Base-by-base conservation (phyloP, 163 green algal species). In the Chlamydomonas reinhardtii region DNA sequence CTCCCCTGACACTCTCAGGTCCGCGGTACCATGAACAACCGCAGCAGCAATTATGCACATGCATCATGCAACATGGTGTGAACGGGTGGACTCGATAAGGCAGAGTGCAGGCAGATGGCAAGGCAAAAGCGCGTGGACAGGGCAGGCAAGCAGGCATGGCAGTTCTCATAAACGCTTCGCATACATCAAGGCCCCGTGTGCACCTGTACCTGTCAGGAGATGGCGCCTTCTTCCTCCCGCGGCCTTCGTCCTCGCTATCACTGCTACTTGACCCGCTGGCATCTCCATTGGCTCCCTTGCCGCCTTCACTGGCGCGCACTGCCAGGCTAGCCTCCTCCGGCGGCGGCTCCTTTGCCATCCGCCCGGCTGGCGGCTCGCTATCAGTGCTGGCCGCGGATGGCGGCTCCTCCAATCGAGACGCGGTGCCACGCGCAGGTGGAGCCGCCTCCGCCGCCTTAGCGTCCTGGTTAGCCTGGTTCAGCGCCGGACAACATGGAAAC, bases 341-440 rank as follows among this genome's bases (percentile, higher is more conserved):
- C 22, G 68, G 52, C 16, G 48, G 29, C 31, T 20, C 20, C 69
- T 74, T 52, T 2, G 15, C 16, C 29, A 20, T 11, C 8, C 17
- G 48, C 1, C 34, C 48, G 0, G 66, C 29, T 0, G 48, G 31
- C 32, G 31, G 52, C 54, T 77, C 68, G 54, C 78, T 77, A 29
- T 72, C 78, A 11, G 78, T 61, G 34, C 78, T 85, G 31, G 32
- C 78, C 3, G 78, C 78, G 24, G 78, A 78, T 3, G 78, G 78
- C 48, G 78, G 78, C 78, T 77, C 78, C 8, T 24, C 68, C 3
- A 35, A 48, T 8, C 5, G 32, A 31, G 34, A 54, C n/a, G 73
- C n/a, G n/a, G 12, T 4, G 29, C 11, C 43, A 16, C 6, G 37
- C 24, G 24, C 37, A 29, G 27, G 62, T 31, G 62, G 27, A 20